Evolutionary conservation across 2,329 filamentous ascomycete species (phyloP).

Genomic region (Proliferodiscus dingleyae): DNA sequence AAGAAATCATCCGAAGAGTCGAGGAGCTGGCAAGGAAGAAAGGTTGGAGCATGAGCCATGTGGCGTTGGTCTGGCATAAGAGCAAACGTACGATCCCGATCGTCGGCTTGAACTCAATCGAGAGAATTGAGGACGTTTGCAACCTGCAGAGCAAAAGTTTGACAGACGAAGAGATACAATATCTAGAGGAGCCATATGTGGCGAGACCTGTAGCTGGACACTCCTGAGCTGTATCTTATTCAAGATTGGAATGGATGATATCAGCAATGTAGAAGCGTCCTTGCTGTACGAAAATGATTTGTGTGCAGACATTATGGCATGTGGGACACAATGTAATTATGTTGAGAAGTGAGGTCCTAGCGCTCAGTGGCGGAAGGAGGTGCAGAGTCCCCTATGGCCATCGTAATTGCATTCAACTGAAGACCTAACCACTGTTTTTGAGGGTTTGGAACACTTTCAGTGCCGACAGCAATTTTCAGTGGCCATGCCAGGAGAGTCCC

Average conservation of each 20-base stretch:
- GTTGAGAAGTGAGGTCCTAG: no score
- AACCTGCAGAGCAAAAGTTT: slow-evolving; percentile 36
- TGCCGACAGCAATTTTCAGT: slow-evolving; percentile 35
- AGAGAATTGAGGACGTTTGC: slow-evolving; percentile 50
- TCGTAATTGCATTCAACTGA: no score
- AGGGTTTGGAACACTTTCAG: slow-evolving; percentile 68
- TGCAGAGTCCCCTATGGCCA: no score
- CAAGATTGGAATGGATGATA: no score
- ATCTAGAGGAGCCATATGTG: slow-evolving; percentile 49
- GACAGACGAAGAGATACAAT: slow-evolving; percentile 46
- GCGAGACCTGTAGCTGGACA: slow-evolving; percentile 37
- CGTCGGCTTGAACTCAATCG: slow-evolving; percentile 45
- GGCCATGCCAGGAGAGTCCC: slow-evolving; percentile 7
- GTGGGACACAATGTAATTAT: no score
- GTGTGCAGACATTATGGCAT: no score
- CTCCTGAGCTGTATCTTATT: no score
- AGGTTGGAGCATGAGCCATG: slow-evolving; percentile 52
- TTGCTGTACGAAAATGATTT: no score
- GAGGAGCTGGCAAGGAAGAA: slow-evolving; percentile 53
- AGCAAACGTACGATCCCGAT: slow-evolving; percentile 45
- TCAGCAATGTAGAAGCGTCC: no score
- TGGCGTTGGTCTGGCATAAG: slow-evolving; percentile 51
- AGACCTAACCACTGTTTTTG: slow-evolving; percentile 50
- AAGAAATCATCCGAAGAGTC: slow-evolving; percentile 23
- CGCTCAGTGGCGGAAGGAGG: no score